These are phyloP conservation scores for Psidium guajava DNA, from an alignment of 345 rosid genomes.

Conservation along the genomic window DNA sequence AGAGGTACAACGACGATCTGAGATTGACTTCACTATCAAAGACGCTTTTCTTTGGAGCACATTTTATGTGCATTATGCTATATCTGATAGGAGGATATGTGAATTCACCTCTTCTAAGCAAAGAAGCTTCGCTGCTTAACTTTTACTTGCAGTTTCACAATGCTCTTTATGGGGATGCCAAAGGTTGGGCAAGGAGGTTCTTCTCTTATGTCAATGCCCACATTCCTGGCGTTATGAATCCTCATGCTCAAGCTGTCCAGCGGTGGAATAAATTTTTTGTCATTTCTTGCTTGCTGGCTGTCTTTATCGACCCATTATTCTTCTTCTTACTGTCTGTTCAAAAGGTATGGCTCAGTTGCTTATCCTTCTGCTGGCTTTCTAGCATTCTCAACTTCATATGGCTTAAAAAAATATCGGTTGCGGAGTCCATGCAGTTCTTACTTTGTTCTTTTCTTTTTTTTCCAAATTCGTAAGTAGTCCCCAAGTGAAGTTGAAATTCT, in stretches of 20 bases:
- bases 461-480: not conserved
- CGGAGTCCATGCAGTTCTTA: not conserved
- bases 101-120: not conserved
- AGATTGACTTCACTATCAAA: not conserved
- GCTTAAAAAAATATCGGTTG: not conserved
- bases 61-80: not conserved
- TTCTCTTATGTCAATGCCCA: slow-evolving; percentile 14
- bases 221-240: slow-evolving; percentile 71
- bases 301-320: slow-evolving; percentile 76
- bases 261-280: slow-evolving; percentile 63
- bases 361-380: not conserved
- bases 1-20: not conserved
- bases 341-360: slow-evolving; percentile 23
- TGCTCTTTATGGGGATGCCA: slow-evolving; percentile 67
- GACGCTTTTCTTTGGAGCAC: not conserved
- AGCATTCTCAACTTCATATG: not conserved
- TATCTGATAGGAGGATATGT: not conserved
- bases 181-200: slow-evolving; percentile 66
- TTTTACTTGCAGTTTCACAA: slow-evolving; percentile 44
- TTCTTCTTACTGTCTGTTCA: slow-evolving; percentile 51
- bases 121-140: not conserved
- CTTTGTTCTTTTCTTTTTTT: not conserved
- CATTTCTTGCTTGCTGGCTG: slow-evolving; percentile 57
- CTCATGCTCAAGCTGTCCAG: slow-evolving; percentile 57
- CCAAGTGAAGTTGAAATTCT: not conserved